Base-by-base conservation (phyloP, 164 flowering plant species). In the Piper longum region DNA sequence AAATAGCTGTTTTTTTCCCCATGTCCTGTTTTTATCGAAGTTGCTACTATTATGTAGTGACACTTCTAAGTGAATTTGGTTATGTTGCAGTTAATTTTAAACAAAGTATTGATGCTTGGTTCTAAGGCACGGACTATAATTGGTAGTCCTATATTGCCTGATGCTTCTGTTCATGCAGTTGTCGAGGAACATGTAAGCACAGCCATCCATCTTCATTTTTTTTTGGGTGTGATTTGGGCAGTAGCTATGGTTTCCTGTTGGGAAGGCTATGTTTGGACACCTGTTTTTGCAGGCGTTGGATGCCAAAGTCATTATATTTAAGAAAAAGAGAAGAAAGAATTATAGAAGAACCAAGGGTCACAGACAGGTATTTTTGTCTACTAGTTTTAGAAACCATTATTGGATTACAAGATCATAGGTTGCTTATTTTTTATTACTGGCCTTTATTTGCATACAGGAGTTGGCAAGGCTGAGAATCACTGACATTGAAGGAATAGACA, bases 241-340 rank as follows among this genome's bases (percentile, higher is more conserved):
- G 36, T 26, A 26, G 36, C 2, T 26, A 26, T 26, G 36, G 36
- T 26, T 26, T 26, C 36, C 36, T 26, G 36, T 26, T 26, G 36
- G 36, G 36, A 26, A 26, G 36, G 36, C 2, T 26, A 26, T 26
- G 36, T 26, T 48, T 51, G 44, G n/a, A 51, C 43, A 51, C 5
- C 26, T 62, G 63, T 63, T 48, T 16, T 70, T 66, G 61, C 85
- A 95, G 97, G 99, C 97, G 60, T 75, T 91, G 62, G 95, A 91
- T 80, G 99, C 96, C 59, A 95, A 90, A 65, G 99, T 95, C 40
- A 83, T 95, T 55, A 88, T 91, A 67, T 95, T 95, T 60, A 95
- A 95, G 89, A 95, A 95, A 76, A 95, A 95, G 76, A 81, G 96
- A 66, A 83, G 97, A 65, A 95, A 95, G 87, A 91, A 91, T 66